phyloP scores from a whole-genome alignment of 148 eudicot genomes.

The Persicaria tinctoria region DNA sequence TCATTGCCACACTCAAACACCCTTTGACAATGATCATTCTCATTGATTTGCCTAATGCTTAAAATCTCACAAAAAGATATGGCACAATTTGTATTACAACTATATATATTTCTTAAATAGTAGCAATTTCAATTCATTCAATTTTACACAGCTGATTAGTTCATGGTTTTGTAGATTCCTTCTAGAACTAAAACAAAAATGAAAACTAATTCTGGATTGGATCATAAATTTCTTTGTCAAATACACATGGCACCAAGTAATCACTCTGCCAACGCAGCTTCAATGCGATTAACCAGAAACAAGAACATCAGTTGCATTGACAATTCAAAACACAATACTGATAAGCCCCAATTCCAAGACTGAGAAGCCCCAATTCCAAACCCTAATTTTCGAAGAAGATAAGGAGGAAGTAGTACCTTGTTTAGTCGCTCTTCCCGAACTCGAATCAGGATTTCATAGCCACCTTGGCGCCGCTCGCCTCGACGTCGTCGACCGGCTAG shows the following conservation, averaged over 20 bases:
- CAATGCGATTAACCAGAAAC: slow-evolving; percentile 47
- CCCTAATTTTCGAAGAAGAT: too few relatives aligned
- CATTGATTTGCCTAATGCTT: background rate
- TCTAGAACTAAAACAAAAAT: background rate
- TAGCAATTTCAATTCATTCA: background rate
- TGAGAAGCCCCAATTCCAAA: too few relatives aligned
- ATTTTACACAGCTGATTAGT: background rate
- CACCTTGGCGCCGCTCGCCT: too few relatives aligned
- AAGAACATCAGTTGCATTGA: slow-evolving; percentile 47
- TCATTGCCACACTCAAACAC: background rate
- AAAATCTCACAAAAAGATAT: background rate
- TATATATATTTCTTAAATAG: background rate
- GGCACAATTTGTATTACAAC: background rate
- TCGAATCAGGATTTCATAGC: too few relatives aligned
- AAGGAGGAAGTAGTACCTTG: too few relatives aligned
- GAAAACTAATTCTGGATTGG: background rate
- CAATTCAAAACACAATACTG: slow-evolving; percentile 40
- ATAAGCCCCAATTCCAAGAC: too few relatives aligned
- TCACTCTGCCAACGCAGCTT: slow-evolving; percentile 40
- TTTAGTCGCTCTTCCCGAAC: too few relatives aligned
- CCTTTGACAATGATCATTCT: background rate
- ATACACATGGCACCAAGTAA: background rate
- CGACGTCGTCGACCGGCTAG: too few relatives aligned
- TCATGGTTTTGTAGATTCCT: background rate
- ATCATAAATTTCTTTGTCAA: background rate